These are phyloP conservation scores for Bipolaris gigantea DNA, from an alignment of 2,329 filamentous ascomycete species.

Conservation along the genomic window DNA sequence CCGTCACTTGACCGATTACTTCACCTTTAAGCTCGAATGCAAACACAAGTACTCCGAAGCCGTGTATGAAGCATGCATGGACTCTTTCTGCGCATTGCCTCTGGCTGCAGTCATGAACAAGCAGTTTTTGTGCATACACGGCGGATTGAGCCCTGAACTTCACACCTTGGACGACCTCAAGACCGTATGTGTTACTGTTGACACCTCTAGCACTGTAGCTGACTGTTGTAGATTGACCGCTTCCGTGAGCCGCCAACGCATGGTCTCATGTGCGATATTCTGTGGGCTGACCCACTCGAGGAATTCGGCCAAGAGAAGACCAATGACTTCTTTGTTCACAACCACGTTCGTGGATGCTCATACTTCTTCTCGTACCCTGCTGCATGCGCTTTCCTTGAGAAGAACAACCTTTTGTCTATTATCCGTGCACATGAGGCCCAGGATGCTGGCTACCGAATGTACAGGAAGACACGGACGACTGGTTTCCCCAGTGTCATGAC, in stretches of 20 bases:
- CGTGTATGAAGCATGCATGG: constrained; percentile 97
- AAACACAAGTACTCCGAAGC: constrained; percentile 99
- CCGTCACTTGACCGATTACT: constrained; percentile 98
- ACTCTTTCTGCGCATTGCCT: constrained; percentile 92
- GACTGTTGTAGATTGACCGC: constrained; percentile 74
- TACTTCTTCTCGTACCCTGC: constrained; percentile 99
- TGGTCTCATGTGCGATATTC: constrained; percentile 97
- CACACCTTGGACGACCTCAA: constrained; percentile 95
- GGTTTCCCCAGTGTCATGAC: constrained; percentile 99
- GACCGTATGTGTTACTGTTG: constrained; percentile 59
- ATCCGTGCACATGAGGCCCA: constrained; percentile 98
- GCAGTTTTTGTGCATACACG: constrained; percentile 98
- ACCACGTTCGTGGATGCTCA: constrained; percentile 96
- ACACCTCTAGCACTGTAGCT: constrained; percentile 15
- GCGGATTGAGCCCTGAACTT: constrained; percentile 90
- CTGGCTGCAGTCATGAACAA: constrained; percentile 99
- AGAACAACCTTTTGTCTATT: constrained; percentile 96
- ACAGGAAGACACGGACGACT: constrained; percentile 95
- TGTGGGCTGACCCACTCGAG: constrained; percentile 97
- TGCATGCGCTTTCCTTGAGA: constrained; percentile 95
- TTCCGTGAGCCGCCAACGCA: constrained; percentile 98
- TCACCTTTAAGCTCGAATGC: constrained; percentile 99
- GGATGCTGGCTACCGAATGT: constrained; percentile 98
- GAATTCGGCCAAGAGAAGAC: constrained; percentile 99
- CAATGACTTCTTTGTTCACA: constrained; percentile 95